These are phyloP conservation scores for Teratosphaeria epicoccoides DNA, from an alignment of 2,329 filamentous ascomycete genomes.

Conservation along the genomic window DNA sequence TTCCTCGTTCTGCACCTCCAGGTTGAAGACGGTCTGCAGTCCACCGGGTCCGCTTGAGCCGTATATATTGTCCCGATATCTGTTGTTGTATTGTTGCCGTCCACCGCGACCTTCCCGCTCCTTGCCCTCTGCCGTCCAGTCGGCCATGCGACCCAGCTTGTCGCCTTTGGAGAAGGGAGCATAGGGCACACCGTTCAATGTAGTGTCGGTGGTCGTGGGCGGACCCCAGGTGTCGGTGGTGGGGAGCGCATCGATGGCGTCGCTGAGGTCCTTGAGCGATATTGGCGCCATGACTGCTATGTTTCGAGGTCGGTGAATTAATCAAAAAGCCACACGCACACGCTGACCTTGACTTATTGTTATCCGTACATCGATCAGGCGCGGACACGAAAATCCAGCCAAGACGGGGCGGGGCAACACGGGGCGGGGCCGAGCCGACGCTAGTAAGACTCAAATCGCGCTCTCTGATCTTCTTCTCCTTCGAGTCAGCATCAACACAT, in stretches of 20 bases:
- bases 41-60: conserved; percentile 64
- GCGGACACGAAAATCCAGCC: background rate
- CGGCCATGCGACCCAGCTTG: conserved; percentile 97
- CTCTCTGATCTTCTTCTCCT: background rate
- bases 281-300: conserved; percentile 33
- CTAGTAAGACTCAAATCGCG: background rate
- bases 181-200: conserved; percentile 88
- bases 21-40: conserved; percentile 67
- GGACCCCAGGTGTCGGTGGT: conserved; percentile 62
- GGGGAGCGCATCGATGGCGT: conserved; percentile 36
- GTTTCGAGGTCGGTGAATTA: no score
- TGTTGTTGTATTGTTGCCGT: conserved; percentile 80
- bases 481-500: background rate
- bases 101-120: conserved; percentile 60
- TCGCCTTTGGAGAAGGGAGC: conserved; percentile 98
- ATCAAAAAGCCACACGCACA: no score
- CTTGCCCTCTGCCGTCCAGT: conserved; percentile 91
- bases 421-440: background rate
- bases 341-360: no score
- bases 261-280: conserved; percentile 35
- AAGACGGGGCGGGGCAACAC: background rate
- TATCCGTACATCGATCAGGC: background rate
- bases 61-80: conserved; percentile 93
- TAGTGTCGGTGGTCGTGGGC: conserved; percentile 69
- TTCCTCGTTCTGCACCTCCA: conserved; percentile 83